phyloP scores from a whole-genome alignment of 306 rosid species.

The Benincasa hispida region DNA sequence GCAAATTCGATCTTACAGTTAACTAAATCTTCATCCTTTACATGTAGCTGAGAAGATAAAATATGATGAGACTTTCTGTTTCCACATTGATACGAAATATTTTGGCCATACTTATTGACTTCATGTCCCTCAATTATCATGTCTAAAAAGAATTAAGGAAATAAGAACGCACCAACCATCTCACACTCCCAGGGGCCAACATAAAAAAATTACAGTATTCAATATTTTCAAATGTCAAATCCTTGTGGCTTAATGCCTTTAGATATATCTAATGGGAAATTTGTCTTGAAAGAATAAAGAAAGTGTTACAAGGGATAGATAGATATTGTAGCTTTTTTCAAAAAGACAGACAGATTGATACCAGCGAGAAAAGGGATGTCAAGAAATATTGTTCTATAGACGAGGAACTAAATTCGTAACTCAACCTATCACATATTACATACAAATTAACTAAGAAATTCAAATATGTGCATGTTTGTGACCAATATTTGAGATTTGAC shows the following conservation, averaged over 20 bases:
- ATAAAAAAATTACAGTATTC: not conserved
- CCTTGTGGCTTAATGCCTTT: not conserved
- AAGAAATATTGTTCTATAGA: not conserved
- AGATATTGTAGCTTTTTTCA: not conserved
- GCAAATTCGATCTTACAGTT: conserved; percentile 74
- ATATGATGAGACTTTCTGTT: not conserved
- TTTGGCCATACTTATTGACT: not conserved
- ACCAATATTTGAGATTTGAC: not conserved
- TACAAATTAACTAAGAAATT: not conserved
- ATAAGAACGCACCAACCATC: not conserved
- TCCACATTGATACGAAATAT: not conserved
- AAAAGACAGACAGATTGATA: too few species aligned
- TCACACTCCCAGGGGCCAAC: not conserved
- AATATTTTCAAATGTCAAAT: not conserved
- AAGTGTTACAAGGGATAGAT: not conserved
- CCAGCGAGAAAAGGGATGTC: too few species aligned
- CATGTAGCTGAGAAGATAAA: conserved; percentile 40
- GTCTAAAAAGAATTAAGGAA: not conserved
- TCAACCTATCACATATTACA: not conserved
- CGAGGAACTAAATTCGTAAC: not conserved
- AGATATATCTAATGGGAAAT: not conserved
- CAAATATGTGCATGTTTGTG: not conserved
- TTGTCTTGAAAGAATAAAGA: not conserved
- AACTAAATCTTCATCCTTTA: conserved; percentile 67
- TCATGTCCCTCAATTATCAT: not conserved